These are phyloP conservation scores for Trypanosoma congolense DNA, from an alignment of 208 protist genomes.

Conservation along the genomic window DNA sequence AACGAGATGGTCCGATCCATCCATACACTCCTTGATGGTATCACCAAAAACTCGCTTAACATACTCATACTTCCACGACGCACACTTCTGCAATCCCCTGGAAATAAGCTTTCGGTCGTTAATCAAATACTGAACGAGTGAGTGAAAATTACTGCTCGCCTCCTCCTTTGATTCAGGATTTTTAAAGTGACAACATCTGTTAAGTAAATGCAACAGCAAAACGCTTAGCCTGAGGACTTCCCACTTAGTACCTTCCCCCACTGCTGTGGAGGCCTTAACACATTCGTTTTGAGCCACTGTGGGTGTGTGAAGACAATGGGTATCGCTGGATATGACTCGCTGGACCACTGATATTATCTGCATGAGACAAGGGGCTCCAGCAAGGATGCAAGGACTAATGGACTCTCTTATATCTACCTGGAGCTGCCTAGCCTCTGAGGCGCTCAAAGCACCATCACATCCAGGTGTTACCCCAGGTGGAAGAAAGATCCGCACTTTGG, in stretches of 20 bases:
- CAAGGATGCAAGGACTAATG: conserved; percentile 50
- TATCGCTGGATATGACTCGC: conserved; percentile 28
- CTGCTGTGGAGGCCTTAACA: conserved; percentile 3
- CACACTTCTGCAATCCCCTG: conserved; percentile 30
- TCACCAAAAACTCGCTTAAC: conserved; percentile 40
- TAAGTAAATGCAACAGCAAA: conserved; percentile 61
- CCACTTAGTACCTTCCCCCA: conserved; percentile 29
- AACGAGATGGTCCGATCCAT: conserved; percentile 31
- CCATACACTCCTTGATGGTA: conserved; percentile 27
- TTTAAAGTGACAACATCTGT: conserved; percentile 77
- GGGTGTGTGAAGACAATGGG: conserved; percentile 10
- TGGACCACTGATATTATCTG: conserved; percentile 60
- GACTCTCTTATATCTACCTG: conserved; percentile 40
- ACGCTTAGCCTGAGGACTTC: conserved; percentile 61
- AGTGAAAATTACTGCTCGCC: conserved; percentile 60
- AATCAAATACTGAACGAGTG: conserved; percentile 48
- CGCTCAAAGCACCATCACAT: conserved; percentile 22
- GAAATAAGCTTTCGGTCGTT: conserved; percentile 47
- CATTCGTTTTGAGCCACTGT: conserved; percentile 9
- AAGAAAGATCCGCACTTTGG: conserved; percentile 40
- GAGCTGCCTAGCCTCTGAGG: conserved; percentile 40
- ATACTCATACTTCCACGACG: conserved; percentile 58
- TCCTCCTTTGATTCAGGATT: conserved; percentile 73
- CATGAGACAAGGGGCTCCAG: conserved; percentile 63
- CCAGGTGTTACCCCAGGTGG: conserved; percentile 24